Conservation (phyloP, 2,329 filamentous ascomycete species). For the Didymella keratinophila region DNA sequence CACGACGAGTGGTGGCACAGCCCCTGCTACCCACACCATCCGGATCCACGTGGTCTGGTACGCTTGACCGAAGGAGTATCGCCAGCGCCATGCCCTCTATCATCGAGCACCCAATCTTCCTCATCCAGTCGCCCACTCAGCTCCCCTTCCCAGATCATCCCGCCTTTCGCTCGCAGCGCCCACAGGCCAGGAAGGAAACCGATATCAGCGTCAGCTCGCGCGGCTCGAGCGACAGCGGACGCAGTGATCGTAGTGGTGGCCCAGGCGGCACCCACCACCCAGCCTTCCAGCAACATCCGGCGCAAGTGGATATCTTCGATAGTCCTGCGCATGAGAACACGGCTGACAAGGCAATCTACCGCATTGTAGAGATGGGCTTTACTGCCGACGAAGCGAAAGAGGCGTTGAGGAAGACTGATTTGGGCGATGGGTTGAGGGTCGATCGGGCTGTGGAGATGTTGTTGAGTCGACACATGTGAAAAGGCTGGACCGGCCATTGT, state of each 20-base stretch:
- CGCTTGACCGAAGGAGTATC: slow-evolving; percentile 35
- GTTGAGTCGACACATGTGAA: slow-evolving; percentile 36
- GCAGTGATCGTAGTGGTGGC: slow-evolving; percentile 6
- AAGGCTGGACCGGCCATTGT: neutral
- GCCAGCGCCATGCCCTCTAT: slow-evolving; percentile 45
- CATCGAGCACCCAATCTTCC: slow-evolving; percentile 33
- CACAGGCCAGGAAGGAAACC: slow-evolving; percentile 1
- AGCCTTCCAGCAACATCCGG: slow-evolving; percentile 42
- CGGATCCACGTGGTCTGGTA: slow-evolving; percentile 37
- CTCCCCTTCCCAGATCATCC: slow-evolving; percentile 27
- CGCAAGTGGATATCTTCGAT: slow-evolving; percentile 42
- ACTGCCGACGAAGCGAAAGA: slow-evolving; percentile 62
- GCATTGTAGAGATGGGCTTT: slow-evolving; percentile 69
- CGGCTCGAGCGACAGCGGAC: slow-evolving; percentile 10
- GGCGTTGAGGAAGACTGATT: slow-evolving; percentile 66
- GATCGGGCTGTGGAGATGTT: slow-evolving; percentile 66
- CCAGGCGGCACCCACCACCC: slow-evolving; percentile 19
- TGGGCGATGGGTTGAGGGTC: slow-evolving; percentile 65
- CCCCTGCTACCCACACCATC: slow-evolving; percentile 45
- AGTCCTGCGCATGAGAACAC: slow-evolving; percentile 57
- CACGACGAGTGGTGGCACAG: slow-evolving; percentile 36
- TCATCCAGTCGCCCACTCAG: slow-evolving; percentile 11
- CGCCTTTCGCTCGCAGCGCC: slow-evolving; percentile 8
- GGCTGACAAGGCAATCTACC: slow-evolving; percentile 63
- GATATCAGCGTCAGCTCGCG: slow-evolving; percentile 10